Base-by-base conservation (phyloP, 1,284 basidiomycete species). In the Salmacisia buchloeana region DNA sequence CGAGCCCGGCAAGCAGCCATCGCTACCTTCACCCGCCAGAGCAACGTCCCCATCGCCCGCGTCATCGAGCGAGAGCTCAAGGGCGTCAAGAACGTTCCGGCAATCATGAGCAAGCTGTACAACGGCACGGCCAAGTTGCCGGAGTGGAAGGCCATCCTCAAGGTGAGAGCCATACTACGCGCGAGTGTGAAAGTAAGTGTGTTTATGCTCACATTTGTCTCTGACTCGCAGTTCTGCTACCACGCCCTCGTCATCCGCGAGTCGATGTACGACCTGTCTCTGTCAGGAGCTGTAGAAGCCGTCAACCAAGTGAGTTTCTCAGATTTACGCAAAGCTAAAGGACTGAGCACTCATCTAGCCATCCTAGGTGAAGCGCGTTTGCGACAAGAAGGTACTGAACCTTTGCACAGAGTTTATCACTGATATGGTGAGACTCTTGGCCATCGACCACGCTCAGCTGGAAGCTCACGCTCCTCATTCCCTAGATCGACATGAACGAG, bases 401-500 rank as follows among this genome's bases (percentile, higher is more conserved):
- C 21, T 54, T n/a, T 54, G 49, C 27, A 18, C 49, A 15, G 13
- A 54, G 15, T 33, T 18, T n/a, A 54, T 54, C 21, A 31, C 49
- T 25, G 15, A 12, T 18, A 33, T 54, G 13, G 49, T 58, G 35
- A 58, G 35, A 25, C 15, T 9, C 6, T 38, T 13, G 23, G 23
- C 46, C 25, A 2, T 62, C 64, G 0, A 29, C n/a, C 1, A 72
- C 62, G 7, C 66, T 63, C 36, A 69, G 36, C 3, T 67, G n/a
- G n/a, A n/a, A n/a, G n/a, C n/a, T n/a, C n/a, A n/a, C n/a, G n/a
- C n/a, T n/a, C n/a, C n/a, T n/a, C n/a, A n/a, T n/a, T 21, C 45
- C 15, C 10, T 63, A 89, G 92, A 88, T 96, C 69, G 91, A 96
- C 73, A 29, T 21, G 52, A 27, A 56, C 6, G 52, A 56, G 15